phyloP scores from a whole-genome alignment of 306 rosid genomes.

The Castanospermum australe region DNA sequence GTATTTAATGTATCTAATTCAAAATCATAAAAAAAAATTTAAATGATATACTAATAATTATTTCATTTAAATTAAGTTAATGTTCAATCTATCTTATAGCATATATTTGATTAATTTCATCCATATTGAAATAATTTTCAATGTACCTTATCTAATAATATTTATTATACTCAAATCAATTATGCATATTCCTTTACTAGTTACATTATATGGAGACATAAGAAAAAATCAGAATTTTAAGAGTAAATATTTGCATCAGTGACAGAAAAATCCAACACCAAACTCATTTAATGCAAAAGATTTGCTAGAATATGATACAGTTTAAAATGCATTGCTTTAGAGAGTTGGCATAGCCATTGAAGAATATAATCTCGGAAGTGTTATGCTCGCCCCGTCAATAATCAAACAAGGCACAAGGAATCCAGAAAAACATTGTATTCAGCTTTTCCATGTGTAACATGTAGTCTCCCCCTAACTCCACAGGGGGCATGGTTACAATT shows the following conservation, averaged over 20 bases:
- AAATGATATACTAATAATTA: no score
- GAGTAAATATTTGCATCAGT: background rate
- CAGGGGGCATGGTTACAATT: background rate
- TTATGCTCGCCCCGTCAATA: background rate
- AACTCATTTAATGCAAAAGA: background rate
- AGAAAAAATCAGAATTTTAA: background rate
- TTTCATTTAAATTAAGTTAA: no score
- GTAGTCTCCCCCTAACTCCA: background rate
- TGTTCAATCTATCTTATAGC: no score
- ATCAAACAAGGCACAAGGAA: background rate
- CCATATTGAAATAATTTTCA: no score
- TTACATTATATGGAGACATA: no score
- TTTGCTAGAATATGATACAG: background rate
- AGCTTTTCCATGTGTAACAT: constrained; percentile 15
- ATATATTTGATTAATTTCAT: no score
- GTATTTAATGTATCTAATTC: no score
- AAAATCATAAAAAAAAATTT: no score
- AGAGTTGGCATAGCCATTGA: background rate
- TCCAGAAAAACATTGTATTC: background rate
- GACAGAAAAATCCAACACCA: background rate
- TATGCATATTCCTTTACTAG: no score
- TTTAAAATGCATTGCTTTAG: background rate
- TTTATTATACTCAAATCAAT: no score
- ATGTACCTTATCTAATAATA: no score
- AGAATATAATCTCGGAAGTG: background rate